These are phyloP conservation scores for Escovopsis sp. DNA, from an alignment of 2,329 filamentous ascomycete genomes.

Conservation along the genomic window DNA sequence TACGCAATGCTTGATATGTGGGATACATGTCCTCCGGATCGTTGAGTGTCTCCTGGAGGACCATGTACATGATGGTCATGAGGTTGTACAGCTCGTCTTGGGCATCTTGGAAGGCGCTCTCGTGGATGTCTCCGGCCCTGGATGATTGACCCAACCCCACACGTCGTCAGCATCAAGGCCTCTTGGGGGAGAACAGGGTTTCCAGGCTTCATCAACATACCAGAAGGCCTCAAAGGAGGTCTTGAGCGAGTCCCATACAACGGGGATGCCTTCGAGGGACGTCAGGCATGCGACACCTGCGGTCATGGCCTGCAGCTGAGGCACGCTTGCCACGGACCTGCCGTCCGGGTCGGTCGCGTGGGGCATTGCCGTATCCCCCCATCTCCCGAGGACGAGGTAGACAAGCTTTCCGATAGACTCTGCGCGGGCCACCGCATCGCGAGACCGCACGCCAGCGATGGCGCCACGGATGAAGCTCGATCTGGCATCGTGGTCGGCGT, in stretches of 20 bases:
- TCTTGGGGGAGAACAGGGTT: too few relatives aligned
- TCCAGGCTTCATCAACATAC: conserved; percentile 18
- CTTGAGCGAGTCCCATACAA: conserved; percentile 36
- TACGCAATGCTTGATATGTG: conserved; percentile 35
- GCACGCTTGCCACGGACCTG: conserved; percentile 35
- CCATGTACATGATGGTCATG: conserved; percentile 47
- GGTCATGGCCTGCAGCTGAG: conserved; percentile 45
- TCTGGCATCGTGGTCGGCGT: conserved; percentile 40
- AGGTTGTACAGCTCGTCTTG: conserved; percentile 47
- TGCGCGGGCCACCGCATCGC: conserved; percentile 32
- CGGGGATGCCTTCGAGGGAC: conserved; percentile 32
- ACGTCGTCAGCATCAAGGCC: too few relatives aligned
- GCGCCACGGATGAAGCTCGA: conserved; percentile 41
- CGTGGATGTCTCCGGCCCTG: conserved; percentile 32
- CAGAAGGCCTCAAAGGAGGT: conserved; percentile 36
- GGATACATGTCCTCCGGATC: conserved; percentile 32
- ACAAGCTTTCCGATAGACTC: conserved; percentile 41
- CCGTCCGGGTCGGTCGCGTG: conserved; percentile 24
- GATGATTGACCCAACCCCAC: conserved; percentile 17
- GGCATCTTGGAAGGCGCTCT: conserved; percentile 31
- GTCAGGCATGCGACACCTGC: conserved; percentile 35
- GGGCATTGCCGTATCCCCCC: conserved; percentile 49
- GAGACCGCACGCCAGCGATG: conserved; percentile 27
- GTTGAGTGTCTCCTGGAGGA: conserved; percentile 40
- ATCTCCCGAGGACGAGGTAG: conserved; percentile 52